Conservation (phyloP, 2,329 filamentous ascomycete genomes). For the Waltergamsia citrina region DNA sequence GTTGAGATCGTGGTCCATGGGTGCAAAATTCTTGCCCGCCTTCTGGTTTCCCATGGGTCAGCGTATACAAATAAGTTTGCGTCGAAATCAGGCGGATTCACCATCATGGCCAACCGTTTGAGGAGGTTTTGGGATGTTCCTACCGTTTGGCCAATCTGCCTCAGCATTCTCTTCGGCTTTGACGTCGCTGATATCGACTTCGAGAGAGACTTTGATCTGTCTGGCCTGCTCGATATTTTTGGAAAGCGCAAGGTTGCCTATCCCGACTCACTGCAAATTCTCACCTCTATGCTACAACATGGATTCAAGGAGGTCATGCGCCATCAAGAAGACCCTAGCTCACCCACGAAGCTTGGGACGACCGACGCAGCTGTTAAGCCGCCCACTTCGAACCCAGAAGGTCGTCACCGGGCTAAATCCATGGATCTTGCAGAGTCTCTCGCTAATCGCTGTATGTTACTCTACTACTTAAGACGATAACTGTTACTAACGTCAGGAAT, state of each 20-base stretch:
- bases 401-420: slow-evolving; percentile 40
- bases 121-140: slow-evolving; percentile 85
- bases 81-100: slow-evolving; percentile 76
- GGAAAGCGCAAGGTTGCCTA: slow-evolving; percentile 58
- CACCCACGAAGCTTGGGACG: slow-evolving; percentile 24
- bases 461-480: no score
- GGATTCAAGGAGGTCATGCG: slow-evolving; percentile 64
- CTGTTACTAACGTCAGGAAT: slow-evolving; percentile 8
- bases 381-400: slow-evolving; percentile 9
- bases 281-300: slow-evolving; percentile 79
- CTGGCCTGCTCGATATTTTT: slow-evolving; percentile 66
- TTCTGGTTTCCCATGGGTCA: slow-evolving; percentile 74
- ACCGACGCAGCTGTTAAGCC: slow-evolving; percentile 5
- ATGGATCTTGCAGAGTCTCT: slow-evolving; percentile 58
- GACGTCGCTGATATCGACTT: slow-evolving; percentile 71
- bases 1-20: slow-evolving; percentile 73
- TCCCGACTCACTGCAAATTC: slow-evolving; percentile 69
- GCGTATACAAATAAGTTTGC: slow-evolving; percentile 79
- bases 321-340: slow-evolving; percentile 50
- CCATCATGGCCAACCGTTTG: slow-evolving; percentile 72
- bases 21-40: slow-evolving; percentile 71
- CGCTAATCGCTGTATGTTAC: slow-evolving; percentile 41
- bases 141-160: slow-evolving; percentile 76
- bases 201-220: slow-evolving; percentile 63
- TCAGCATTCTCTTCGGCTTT: slow-evolving; percentile 78